Evolutionary conservation across 139 green algal genomes (phyloP).

Genomic region (Coccomyxa sp.): DNA sequence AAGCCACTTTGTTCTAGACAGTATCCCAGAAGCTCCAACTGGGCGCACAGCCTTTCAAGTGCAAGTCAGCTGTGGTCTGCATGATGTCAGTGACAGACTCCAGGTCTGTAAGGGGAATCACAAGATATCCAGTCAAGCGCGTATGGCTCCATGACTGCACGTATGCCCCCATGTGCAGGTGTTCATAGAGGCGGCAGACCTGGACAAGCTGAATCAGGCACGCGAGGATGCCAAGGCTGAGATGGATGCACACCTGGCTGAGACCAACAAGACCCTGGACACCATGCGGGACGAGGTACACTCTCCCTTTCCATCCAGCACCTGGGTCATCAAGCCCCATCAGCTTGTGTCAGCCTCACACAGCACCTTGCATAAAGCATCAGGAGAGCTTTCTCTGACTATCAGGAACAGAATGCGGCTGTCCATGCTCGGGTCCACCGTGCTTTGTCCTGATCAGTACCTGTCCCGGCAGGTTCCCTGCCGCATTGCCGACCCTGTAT

Average conservation of each 20-base stretch:
- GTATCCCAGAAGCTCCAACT: background rate
- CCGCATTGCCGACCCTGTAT: background rate
- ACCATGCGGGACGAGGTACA: background rate
- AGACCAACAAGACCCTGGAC: background rate
- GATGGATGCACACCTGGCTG: background rate
- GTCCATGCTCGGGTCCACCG: background rate
- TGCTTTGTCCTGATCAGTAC: background rate
- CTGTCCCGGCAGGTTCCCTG: background rate
- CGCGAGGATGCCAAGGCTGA: background rate
- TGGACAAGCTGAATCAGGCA: background rate
- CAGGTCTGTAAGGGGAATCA: background rate
- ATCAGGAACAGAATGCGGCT: background rate
- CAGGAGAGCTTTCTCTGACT: background rate
- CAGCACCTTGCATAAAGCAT: background rate
- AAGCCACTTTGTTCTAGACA: background rate
- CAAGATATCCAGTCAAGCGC: background rate
- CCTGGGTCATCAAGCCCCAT: no score
- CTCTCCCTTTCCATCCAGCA: background rate
- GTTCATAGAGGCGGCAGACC: conserved; percentile 3
- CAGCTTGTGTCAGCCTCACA: background rate
- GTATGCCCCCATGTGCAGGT: background rate
- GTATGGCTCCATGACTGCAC: background rate
- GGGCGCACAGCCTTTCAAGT: background rate
- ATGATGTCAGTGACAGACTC: background rate
- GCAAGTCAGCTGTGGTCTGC: background rate